Evolutionary conservation across 805 yeast species (phyloP), one percentile per base, ranked within the genome.

Genomic region (Spathaspora hagerdaliae): DNA sequence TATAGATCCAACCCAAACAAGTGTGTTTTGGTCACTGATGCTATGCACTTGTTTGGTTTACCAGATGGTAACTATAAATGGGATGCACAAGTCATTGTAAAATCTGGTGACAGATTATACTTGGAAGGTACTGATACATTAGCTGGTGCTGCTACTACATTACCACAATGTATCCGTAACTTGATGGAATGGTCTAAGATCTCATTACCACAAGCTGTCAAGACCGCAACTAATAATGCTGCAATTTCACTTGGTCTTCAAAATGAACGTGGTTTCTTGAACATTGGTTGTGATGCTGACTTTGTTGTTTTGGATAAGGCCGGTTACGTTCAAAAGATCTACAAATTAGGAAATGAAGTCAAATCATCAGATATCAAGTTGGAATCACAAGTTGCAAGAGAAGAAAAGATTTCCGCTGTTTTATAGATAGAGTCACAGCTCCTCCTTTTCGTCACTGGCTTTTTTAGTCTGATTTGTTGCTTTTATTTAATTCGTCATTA

Each of bases 101-200:
- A 79, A 57, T 62, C 63, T 15, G 83, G 79, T n/a, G 57, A 68
- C 37, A 58, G 65, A 38, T 64, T 79, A 49, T 67, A 66, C 43
- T 66, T 79, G 50, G 66, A 78, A 56, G 81, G 79, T 31, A 78
- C 83, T 8, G 68, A 72, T 43, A 80, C 82, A 7, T 74, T 79
- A 59, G 85, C 85, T 8, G 85, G 85, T 27, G 74, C 81, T 14
- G 82, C 82, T n/a, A 76, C 83, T 7, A 72, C 77, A 29, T 68
- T 79, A 42, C 73, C 78, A 26, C 69, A 69, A 43, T 75, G 82
- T 55, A 59, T 79, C 31, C 64, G 77, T 48, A 78, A 79, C 59
- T 64, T 78, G 43, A 65, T 72, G 56, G 49, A 61, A 38, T 79
- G 85, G 85, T 65, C 77, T 5, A 61, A 64, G 24, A 61, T 78